phyloP scores from a whole-genome alignment of 2,329 filamentous ascomycete genomes.

The Fusarium circinatum region DNA sequence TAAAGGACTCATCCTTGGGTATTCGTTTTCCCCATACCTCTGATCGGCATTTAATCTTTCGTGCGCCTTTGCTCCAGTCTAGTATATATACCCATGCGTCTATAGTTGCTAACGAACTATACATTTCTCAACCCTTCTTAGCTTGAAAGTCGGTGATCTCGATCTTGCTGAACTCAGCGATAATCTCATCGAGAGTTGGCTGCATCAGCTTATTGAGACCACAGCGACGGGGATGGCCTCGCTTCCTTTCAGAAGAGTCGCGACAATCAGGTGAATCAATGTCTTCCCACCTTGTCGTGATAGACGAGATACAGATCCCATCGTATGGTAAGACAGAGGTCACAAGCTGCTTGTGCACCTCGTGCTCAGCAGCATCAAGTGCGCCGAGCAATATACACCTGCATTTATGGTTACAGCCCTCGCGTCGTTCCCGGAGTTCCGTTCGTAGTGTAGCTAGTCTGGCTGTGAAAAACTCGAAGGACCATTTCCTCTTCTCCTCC shows the following conservation, averaged over 20 bases:
- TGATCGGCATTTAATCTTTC: neutral
- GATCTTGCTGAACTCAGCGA: fast-evolving
- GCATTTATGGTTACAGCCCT: neutral
- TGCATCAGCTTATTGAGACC: neutral
- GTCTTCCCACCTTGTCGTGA: neutral
- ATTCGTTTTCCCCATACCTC: neutral
- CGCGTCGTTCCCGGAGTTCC: neutral
- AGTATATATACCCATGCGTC: neutral
- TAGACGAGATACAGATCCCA: neutral
- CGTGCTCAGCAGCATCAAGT: neutral
- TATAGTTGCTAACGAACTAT: fast-evolving
- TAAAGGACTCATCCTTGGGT: neutral
- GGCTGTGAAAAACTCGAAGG: neutral
- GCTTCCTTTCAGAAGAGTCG: neutral
- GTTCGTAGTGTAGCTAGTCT: neutral
- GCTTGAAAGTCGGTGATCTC: neutral
- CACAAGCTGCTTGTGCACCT: fast-evolving
- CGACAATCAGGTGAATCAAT: neutral
- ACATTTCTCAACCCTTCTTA: neutral
- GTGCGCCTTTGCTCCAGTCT: no score
- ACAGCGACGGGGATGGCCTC: neutral
- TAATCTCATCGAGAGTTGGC: neutral
- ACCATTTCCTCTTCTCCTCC: neutral
- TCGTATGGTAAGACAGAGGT: neutral
- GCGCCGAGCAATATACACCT: neutral